phyloP scores from a whole-genome alignment of 345 rosid genomes.

The Eucalyptus pauciflora region DNA sequence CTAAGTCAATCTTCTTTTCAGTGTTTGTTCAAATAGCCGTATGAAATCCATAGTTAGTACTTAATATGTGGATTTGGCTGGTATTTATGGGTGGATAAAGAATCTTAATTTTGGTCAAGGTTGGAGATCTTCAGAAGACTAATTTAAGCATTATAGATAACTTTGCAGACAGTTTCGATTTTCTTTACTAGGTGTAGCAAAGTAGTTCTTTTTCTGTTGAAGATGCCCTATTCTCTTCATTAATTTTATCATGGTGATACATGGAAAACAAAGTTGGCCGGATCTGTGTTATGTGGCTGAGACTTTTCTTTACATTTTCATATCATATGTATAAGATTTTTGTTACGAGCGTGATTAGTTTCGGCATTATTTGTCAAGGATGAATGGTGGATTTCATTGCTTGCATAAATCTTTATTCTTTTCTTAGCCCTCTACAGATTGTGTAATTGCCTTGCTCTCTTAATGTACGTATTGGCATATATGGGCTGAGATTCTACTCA shows the following conservation, averaged over 20 bases:
- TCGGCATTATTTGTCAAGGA: background rate
- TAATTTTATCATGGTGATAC: background rate
- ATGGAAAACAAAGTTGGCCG: background rate
- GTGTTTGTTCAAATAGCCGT: background rate
- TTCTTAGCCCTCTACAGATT: too few relatives aligned
- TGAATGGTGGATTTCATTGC: too few relatives aligned
- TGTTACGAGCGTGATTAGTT: background rate
- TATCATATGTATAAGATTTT: background rate
- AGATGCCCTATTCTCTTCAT: background rate
- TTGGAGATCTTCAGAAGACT: background rate
- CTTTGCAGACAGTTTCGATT: background rate
- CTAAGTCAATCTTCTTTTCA: background rate
- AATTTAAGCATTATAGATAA: background rate
- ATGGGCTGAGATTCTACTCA: too few relatives aligned
- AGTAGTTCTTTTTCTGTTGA: background rate
- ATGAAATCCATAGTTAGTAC: background rate
- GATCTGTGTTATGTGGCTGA: background rate
- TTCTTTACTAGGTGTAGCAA: background rate
- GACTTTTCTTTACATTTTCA: background rate
- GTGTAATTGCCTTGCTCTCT: too few relatives aligned
- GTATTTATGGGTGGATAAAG: background rate
- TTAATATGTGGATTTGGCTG: background rate
- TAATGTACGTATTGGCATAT: too few relatives aligned
- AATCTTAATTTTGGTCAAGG: background rate
- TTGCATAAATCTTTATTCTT: too few relatives aligned